A percentile compares a stretch with the other conserved stretches of the same genome.
Evolutionary conservation across 805 yeast genomes (phyloP).

Genomic region (Candida xiaguanensis): DNA sequence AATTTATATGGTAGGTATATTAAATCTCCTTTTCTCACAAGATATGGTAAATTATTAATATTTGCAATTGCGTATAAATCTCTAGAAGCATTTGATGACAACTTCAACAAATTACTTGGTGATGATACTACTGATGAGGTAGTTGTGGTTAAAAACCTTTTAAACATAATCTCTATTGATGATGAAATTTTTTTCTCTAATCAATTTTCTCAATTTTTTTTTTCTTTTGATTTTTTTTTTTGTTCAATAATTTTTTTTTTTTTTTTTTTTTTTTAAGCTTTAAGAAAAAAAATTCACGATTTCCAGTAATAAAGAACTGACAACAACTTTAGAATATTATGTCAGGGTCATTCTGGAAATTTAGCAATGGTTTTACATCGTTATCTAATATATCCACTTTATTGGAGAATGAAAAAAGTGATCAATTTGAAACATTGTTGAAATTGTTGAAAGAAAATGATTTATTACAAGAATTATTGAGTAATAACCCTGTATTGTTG

Average conservation of each 20-base stretch:
- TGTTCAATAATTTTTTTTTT: constrained; percentile 4
- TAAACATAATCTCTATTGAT: background rate
- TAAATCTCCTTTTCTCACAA: constrained; percentile 89
- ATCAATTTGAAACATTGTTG: constrained; percentile 21
- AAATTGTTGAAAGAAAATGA: constrained; percentile 42
- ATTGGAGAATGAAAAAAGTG: constrained; percentile 30
- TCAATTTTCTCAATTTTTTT: constrained; percentile 3
- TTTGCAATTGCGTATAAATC: constrained; percentile 78
- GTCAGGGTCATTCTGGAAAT: constrained; percentile 49
- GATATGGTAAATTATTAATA: constrained; percentile 78
- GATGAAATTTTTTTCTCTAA: background rate
- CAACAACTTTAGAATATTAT: constrained; percentile 14
- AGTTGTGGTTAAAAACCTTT: constrained; percentile 2
- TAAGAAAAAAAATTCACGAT: background rate
- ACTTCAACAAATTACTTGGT: constrained; percentile 39
- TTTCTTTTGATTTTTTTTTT: background rate
- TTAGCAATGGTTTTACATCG: constrained; percentile 44
- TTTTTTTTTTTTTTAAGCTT: constrained; percentile 1
- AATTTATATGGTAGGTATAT: constrained; percentile 75
- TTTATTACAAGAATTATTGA: constrained; percentile 38
- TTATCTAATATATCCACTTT: constrained; percentile 38
- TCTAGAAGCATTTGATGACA: constrained; percentile 48
- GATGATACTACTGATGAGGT: background rate
- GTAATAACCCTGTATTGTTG: constrained; percentile 39
- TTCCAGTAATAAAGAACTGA: background rate